Evolutionary conservation across 495 filamentous ascomycete genomes (phyloP), one percentile per base, ranked within the genome.

Genomic region (Lasiosphaeria ovina): DNA sequence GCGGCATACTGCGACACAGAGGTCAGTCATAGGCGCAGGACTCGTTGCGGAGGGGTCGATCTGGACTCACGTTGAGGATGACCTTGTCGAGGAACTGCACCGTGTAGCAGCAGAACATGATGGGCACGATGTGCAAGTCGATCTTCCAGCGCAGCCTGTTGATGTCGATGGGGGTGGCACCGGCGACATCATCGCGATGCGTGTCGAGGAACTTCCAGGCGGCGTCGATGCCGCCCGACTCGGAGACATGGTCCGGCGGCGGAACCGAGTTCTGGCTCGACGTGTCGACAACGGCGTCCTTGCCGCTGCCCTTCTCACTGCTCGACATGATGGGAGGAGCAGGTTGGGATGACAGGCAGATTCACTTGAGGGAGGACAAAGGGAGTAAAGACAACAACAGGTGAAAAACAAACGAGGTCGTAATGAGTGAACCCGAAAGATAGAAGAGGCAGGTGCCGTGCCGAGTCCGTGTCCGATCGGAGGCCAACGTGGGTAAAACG

Each of bases 61-160:
- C 12, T 6, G 35, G 6, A 64, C 73, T 60, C 35, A 71, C 73
- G 55, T 87, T 87, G 59, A 87, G 72, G 9, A 82, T 76, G 45
- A 87, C 81, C 70, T 89, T 89, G 70, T 89, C 86, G 44, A 88
- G 70, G 64, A 86, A 87, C 68, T 88, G 86, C 69, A 88, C 75
- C 36, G 80, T 83, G 67, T 88, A 88, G 60, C 77, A 80, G 35
- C 74, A 62, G 59, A 87, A 88, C 83, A 85, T 85, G 17, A 87
- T 36, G 1, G 74, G 74, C 33, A 76, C 72, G 35, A 76, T 72
- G 58, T 65, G 72, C 56, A 49, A 69, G 60, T 76, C 74, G 50
- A 74, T 72, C 66, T 71, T 76, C 36, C 66, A 66, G 47, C 72
- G 71, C 45, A 76, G 57, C 8, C 60, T 57, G 16, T 35, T 14